Percentiles rank a stretch among this genome's conserved stretches.
phyloP scores from a whole-genome alignment of 148 eudicot species.

The Polygonum maritimum region DNA sequence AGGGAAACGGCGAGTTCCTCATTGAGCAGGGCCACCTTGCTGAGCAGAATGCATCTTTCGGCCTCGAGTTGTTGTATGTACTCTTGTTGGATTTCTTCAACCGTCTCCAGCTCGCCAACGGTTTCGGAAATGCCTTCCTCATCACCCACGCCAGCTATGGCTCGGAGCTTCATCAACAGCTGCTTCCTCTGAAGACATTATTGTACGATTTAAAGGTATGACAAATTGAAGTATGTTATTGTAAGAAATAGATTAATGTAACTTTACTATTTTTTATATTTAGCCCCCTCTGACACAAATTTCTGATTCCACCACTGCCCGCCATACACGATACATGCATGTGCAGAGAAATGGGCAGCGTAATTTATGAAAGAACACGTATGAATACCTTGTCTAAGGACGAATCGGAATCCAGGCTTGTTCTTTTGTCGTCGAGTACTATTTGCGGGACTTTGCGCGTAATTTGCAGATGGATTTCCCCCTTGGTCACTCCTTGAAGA shows the following conservation, averaged over 20 bases:
- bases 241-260: too few species aligned
- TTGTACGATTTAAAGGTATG: not conserved
- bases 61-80: constrained; percentile 77
- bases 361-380: not conserved
- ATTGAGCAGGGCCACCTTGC: constrained; percentile 72
- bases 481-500: constrained; percentile 78
- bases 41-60: constrained; percentile 58
- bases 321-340: too few species aligned
- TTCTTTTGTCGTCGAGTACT: constrained; percentile 25
- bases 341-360: not conserved
- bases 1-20: constrained; percentile 57
- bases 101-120: constrained; percentile 59
- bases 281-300: not conserved
- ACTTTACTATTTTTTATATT: too few species aligned
- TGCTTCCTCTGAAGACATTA: constrained; percentile 48
- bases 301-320: not conserved
- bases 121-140: constrained; percentile 40
- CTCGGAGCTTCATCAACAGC: constrained; percentile 46
- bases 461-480: constrained; percentile 78
- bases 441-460: constrained; percentile 56
- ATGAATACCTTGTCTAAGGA: constrained; percentile 47
- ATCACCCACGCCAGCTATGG: constrained; percentile 34
- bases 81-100: constrained; percentile 62
- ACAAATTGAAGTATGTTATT: too few species aligned
- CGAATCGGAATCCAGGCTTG: constrained; percentile 41